Conservation (phyloP, 352 stramenopile species). For the Phytophthora crassamura region DNA sequence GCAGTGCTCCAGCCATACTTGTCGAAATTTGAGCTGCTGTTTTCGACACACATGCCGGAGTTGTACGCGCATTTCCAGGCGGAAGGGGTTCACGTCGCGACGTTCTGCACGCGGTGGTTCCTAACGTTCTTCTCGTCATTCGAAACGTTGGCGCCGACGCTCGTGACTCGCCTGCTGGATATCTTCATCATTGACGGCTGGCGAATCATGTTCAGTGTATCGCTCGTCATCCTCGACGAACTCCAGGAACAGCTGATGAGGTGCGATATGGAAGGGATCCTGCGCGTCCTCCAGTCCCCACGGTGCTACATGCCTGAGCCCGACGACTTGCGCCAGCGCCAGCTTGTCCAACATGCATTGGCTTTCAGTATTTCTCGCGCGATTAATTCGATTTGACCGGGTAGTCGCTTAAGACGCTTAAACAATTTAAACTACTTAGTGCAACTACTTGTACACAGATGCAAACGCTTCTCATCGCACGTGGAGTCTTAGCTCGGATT, state of each 20-base stretch:
- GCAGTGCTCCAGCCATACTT: slow-evolving; percentile 72
- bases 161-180: slow-evolving; percentile 78
- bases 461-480: not conserved
- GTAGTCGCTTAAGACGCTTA: not conserved
- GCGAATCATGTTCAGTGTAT: slow-evolving; percentile 82
- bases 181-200: slow-evolving; percentile 84
- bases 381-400: slow-evolving; percentile 54
- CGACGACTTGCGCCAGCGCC: slow-evolving; percentile 41
- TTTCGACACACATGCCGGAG: slow-evolving; percentile 74
- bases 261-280: slow-evolving; percentile 72
- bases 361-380: slow-evolving; percentile 69
- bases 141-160: slow-evolving; percentile 70
- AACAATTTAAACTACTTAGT: not conserved
- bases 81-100: slow-evolving; percentile 70
- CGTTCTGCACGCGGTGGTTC: slow-evolving; percentile 84
- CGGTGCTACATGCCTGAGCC: slow-evolving; percentile 58
- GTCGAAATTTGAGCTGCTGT: slow-evolving; percentile 66
- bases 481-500: slow-evolving; percentile 33
- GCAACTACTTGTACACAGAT: no score
- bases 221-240: slow-evolving; percentile 79
- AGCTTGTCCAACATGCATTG: slow-evolving; percentile 67
- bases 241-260: slow-evolving; percentile 58
- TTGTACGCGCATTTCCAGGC: slow-evolving; percentile 62
- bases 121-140: slow-evolving; percentile 88
- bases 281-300: slow-evolving; percentile 72